These are phyloP conservation scores for Curvularia sp. DNA, from an alignment of 2,329 filamentous ascomycete species.

Conservation along the genomic window DNA sequence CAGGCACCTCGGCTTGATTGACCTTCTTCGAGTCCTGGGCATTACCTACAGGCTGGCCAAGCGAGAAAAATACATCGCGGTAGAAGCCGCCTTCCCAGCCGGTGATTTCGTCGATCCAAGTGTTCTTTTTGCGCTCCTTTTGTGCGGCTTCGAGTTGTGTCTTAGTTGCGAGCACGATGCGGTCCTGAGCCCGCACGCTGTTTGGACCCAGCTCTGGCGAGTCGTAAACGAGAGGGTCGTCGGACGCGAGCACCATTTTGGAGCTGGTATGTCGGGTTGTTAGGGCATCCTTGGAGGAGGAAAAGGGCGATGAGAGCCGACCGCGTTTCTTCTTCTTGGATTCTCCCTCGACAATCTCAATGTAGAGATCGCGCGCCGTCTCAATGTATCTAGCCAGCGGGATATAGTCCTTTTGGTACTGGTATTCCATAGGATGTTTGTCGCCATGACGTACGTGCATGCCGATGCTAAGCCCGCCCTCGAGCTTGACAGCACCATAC, in stretches of 20 bases:
- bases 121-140: conserved; percentile 44
- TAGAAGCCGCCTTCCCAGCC: conserved; percentile 93
- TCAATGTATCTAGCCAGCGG: conserved; percentile 73
- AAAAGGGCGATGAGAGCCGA: conserved; percentile 19
- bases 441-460: conserved; percentile 84
- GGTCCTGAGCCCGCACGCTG: conserved; percentile 70
- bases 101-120: conserved; percentile 75
- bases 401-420: conserved; percentile 79
- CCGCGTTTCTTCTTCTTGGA: conserved; percentile 7
- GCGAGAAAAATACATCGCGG: conserved; percentile 78
- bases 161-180: conserved; percentile 77
- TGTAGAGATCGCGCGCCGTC: conserved; percentile 62
- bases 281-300: conserved; percentile 24
- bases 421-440: conserved; percentile 75
- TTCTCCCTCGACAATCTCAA: conserved; percentile 54
- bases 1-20: conserved; percentile 35
- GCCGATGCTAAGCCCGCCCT: conserved; percentile 67
- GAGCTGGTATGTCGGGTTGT: conserved; percentile 42
- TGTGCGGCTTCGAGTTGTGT: conserved; percentile 53
- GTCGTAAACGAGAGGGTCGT: conserved; percentile 78
- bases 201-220: conserved; percentile 66
- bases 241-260: conserved; percentile 73
- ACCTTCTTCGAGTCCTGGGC: conserved; percentile 36
- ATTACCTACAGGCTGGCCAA: conserved; percentile 60
- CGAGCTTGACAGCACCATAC: conserved; percentile 54